A percentile compares a stretch with the other conserved stretches of the same genome.
These are phyloP conservation scores for Psilocybe sp. DNA, from an alignment of 768 basidiomycete species.

Conservation along the genomic window DNA sequence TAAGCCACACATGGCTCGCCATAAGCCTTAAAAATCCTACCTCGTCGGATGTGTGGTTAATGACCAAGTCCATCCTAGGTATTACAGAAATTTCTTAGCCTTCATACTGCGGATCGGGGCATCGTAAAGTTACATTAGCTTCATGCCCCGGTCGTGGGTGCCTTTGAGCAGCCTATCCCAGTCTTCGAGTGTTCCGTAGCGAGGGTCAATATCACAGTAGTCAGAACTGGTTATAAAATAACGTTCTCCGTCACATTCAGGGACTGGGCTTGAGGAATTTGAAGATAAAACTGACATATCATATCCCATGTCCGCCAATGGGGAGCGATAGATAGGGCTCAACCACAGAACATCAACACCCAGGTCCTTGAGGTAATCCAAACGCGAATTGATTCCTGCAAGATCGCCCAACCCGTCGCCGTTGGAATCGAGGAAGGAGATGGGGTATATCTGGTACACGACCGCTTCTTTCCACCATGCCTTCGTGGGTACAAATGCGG, in stretches of 20 bases:
- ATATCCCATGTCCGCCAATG: slow-evolving; percentile 72
- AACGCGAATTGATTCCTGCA: slow-evolving; percentile 57
- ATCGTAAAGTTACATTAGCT: slow-evolving; percentile 50
- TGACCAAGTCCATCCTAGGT: slow-evolving; percentile 71
- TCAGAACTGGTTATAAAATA: slow-evolving; percentile 64
- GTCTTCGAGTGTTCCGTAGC: slow-evolving; percentile 62
- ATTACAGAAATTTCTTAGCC: background rate
- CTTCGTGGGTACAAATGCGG: slow-evolving; percentile 4
- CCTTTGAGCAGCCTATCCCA: slow-evolving; percentile 55
- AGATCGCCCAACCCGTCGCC: slow-evolving; percentile 72
- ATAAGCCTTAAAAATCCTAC: slow-evolving; percentile 23
- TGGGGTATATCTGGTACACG: slow-evolving; percentile 70
- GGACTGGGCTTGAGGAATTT: background rate
- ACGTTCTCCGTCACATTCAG: slow-evolving; percentile 1
- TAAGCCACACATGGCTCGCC: background rate
- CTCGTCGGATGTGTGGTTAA: slow-evolving; percentile 72
- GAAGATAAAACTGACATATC: slow-evolving; percentile 47
- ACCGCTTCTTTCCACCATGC: slow-evolving; percentile 59
- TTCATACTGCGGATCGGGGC: background rate
- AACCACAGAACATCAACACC: slow-evolving; percentile 72
- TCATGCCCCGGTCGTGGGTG: slow-evolving; percentile 63
- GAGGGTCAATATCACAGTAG: slow-evolving; percentile 60
- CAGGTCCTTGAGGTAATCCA: slow-evolving; percentile 67
- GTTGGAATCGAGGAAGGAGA: slow-evolving; percentile 71
- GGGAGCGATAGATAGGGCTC: slow-evolving; percentile 67